Evolutionary conservation across 78 protist species (phyloP), one percentile per base, ranked within the genome.

Genomic region (Dictyostelium firmibasis): DNA sequence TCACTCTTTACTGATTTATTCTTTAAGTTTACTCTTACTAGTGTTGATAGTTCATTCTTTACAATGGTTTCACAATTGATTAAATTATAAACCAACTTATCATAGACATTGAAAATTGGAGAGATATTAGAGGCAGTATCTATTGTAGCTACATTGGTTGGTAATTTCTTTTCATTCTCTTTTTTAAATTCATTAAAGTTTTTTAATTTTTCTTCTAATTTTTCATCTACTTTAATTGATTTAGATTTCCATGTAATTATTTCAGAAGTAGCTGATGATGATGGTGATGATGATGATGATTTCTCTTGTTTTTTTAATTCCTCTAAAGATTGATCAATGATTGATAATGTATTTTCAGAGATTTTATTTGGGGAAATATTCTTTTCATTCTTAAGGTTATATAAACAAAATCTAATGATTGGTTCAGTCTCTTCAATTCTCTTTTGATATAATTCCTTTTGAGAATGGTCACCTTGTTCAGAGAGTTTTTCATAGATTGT

Each of bases 1-100:
- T 88, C 94, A 64, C 86, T 64, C 50, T 88, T 88, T 25, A 88
- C 94, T 18, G 94, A 41, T 81, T 88, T 88, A 47, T 41, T 81
- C 41, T 78, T 88, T 16, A 38, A 25, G 35, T 88, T 88, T 31
- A 33, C 31, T 81, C 41, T 44, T 13, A 38, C 18, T 1, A 64
- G 11, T 38, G 18, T 47, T 11, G 69, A 83, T 70, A 64, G 13
- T 1, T 88, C 86, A 79, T 78, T 88, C 29, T 64, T 78, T 18
- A 88, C 74, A 78, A 81, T 81, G 20, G 29, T 38, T 47, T 88
- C 94, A 33, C 81, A 70, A 33, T 81, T 75, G 33, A 88, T 35
- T 60, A 88, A 69, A 25, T 81, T 81, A 6, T 13, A 64, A 23
- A 88, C 70, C 7, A 88, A 64, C 57, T 88, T 88, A 27, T 88